Evolutionary conservation across 306 rosid species (phyloP), one percentile per base, ranked within the genome.

Genomic region (Cucurbita moschata): DNA sequence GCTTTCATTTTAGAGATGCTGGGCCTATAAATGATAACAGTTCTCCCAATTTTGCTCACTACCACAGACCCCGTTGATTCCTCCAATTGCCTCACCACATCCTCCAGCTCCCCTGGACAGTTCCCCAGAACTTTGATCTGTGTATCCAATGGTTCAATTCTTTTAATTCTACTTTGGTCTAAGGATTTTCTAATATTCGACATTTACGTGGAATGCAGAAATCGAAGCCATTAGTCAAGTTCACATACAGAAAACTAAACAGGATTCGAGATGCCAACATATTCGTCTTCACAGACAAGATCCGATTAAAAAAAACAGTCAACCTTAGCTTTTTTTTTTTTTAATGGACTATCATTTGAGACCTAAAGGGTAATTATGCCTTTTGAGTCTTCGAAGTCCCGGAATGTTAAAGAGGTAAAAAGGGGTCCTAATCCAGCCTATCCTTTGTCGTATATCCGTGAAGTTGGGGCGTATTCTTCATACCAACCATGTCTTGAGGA

Each of bases 81-180:
- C 72, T 19, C 72, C 72, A 66, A 21, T 88, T 82, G 90, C 86
- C 78, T 85, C 64, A 89, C 88, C 55, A 72, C 88, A 75, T 90
- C 96, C 7, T 86, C 96, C 58, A 90, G 81, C 86, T 90, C 98
- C 59, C 88, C 92, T 0, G 97, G 96, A 77, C 98, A 93, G 69
- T 89, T 88, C 73, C 89, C 75, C 66, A 88, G 94, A 77, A 93
- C 78, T 82, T 93, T 93, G 75, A 90, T 87, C 98, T 93, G 89
- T 93, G 89, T 44, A 42, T 66, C 62, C 30, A 51, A 30, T 30
- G 3, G 62, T 71, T 51, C 47, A 54, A n/a, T 50, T 51, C 37
- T 40, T 40, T 44, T 18, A 1, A 43, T 18, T 66, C 18, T 42
- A 39, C 50, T 39, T 38, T 63, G 49, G 13, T 37, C 30, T 3